Evolutionary conservation across 2,329 filamentous ascomycete species (phyloP).

Genomic region (Cytospora piceae): DNA sequence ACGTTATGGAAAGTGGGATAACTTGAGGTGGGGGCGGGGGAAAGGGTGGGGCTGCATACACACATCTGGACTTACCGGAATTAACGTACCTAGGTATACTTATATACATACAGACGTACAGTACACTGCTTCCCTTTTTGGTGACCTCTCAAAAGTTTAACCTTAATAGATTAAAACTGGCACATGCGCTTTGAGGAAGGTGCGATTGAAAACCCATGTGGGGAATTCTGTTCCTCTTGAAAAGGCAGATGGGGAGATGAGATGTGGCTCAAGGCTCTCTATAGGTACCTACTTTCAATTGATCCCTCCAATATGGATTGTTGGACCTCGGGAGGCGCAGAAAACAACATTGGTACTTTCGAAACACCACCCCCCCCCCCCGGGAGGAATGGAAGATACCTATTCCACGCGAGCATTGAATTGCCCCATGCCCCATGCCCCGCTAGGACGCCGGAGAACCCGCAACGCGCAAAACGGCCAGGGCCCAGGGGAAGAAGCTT

Average conservation of each 20-base stretch:
- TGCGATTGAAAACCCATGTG: not conserved
- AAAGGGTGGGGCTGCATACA: not conserved
- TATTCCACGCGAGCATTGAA: not conserved
- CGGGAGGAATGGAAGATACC: no score
- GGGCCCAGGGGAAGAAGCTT: not conserved
- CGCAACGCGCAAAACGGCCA: not conserved
- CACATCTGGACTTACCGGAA: not conserved
- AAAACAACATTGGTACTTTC: no score
- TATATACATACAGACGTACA: not conserved
- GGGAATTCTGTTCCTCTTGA: not conserved
- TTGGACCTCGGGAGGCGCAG: no score
- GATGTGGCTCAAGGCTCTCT: not conserved
- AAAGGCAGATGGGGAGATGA: not conserved
- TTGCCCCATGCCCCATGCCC: not conserved
- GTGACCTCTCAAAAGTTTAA: not conserved
- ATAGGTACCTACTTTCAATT: not conserved
- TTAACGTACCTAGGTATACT: not conserved
- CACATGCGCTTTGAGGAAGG: not conserved
- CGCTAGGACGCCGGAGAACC: conserved; percentile 1
- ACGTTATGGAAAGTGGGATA: not conserved
- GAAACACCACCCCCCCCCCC: no score
- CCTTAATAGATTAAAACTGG: not conserved
- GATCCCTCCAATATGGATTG: no score
- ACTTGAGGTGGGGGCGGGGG: not conserved
- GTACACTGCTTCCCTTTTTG: not conserved